Evolutionary conservation across 768 basidiomycete species (phyloP).

Genomic region (Grammothele lineata): DNA sequence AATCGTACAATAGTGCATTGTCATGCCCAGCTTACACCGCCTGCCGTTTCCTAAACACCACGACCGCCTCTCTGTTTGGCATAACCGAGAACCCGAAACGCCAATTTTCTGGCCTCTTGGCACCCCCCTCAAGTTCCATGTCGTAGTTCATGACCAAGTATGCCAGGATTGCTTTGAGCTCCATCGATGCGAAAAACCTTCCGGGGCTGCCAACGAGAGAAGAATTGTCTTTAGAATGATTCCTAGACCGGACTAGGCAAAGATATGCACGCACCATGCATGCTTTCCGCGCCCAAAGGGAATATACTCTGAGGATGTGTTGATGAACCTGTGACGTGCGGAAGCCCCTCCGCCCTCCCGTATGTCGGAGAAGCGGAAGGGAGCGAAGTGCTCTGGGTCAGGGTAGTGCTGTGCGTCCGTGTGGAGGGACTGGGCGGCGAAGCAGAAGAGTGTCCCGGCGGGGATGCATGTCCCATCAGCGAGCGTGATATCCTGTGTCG

Average conservation of each 20-base stretch:
- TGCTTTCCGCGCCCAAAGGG: conserved; percentile 18
- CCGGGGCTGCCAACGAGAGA: conserved; percentile 29
- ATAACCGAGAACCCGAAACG: conserved; percentile 16
- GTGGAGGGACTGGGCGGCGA: conserved; percentile 14
- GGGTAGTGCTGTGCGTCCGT: conserved; percentile 22
- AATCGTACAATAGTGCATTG: too few species aligned
- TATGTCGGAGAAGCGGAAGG: conserved; percentile 20
- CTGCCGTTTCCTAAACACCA: conserved; percentile 21
- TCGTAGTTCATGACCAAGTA: too few species aligned
- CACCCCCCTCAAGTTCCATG: conserved; percentile 29
- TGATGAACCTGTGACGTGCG: conserved; percentile 14
- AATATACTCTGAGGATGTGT: conserved; percentile 13
- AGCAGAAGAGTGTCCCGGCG: conserved; percentile 14
- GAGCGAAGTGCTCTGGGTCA: conserved; percentile 20
- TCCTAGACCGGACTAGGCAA: conserved; percentile 4
- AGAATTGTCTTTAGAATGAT: conserved; percentile 23
- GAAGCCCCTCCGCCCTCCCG: conserved; percentile 8
- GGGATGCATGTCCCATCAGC: conserved; percentile 22
- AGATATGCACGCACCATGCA: too few species aligned
- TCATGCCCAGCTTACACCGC: too few species aligned
- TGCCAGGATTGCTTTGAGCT: too few species aligned
- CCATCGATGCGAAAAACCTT: too few species aligned
- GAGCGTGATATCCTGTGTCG: conserved; percentile 14
- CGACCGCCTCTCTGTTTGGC: conserved; percentile 19
- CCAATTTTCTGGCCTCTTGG: conserved; percentile 17